A percentile compares a stretch with the other conserved stretches of the same genome.
Conservation (phyloP, 257 asterid genomes). For the Buddleja alternifolia region DNA sequence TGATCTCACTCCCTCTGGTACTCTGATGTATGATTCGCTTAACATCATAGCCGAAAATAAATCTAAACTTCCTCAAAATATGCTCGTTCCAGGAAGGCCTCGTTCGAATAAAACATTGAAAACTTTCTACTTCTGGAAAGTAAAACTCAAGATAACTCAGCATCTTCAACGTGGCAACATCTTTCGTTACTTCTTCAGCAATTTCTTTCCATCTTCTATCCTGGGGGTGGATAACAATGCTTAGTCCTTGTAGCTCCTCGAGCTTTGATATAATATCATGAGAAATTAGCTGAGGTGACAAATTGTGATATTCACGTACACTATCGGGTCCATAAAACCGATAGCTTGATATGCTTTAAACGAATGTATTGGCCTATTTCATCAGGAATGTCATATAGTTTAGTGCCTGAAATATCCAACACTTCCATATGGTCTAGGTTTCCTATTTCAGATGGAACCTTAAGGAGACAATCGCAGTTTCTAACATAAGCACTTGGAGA, state of each 20-base stretch:
- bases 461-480: slow-evolving; percentile 25
- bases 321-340: slow-evolving; percentile 40
- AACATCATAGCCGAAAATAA: slow-evolving; percentile 37
- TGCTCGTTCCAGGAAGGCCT: slow-evolving; percentile 27
- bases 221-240: slow-evolving; percentile 41
- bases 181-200: slow-evolving; percentile 11
- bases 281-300: slow-evolving; percentile 25
- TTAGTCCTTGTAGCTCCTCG: slow-evolving; percentile 20
- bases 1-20: slow-evolving; percentile 29
- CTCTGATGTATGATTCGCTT: slow-evolving; percentile 35
- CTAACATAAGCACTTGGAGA: slow-evolving; percentile 34
- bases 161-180: slow-evolving; percentile 14
- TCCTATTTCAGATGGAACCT: slow-evolving; percentile 23
- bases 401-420: slow-evolving; percentile 39
- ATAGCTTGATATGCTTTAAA: slow-evolving; percentile 29
- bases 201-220: slow-evolving; percentile 30
- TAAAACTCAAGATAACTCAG: slow-evolving; percentile 33
- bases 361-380: slow-evolving; percentile 26
- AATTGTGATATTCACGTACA: slow-evolving; percentile 26
- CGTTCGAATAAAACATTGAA: slow-evolving; percentile 11
- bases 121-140: slow-evolving; percentile 31
- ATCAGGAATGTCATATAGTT: slow-evolving; percentile 29
- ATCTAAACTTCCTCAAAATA: slow-evolving; percentile 11
- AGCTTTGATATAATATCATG: slow-evolving; percentile 30
- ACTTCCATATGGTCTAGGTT: slow-evolving; percentile 27